Conservation (phyloP, 2,329 filamentous ascomycete genomes). For the Hypoxylon sp. region DNA sequence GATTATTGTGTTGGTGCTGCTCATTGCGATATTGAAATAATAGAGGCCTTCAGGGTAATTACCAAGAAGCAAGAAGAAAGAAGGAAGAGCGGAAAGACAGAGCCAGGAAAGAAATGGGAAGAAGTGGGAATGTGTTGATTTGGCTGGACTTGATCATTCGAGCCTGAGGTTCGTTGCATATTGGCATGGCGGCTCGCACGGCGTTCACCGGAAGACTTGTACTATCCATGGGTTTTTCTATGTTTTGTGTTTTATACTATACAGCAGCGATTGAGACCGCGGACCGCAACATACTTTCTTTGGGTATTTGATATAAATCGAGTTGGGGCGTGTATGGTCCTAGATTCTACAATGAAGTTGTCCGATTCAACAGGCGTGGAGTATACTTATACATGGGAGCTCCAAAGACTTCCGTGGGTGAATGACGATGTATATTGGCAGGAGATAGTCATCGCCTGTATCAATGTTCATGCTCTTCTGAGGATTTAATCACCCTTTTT, state of each 20-base stretch:
- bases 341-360: conserved; percentile 8
- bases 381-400: background rate
- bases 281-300: conserved; percentile 25
- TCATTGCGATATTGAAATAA: conserved; percentile 89
- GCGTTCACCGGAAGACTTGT: conserved; percentile 46
- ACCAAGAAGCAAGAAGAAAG: background rate
- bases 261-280: conserved; percentile 23
- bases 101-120: background rate
- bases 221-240: conserved; percentile 33
- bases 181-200: conserved; percentile 48
- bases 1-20: conserved; percentile 84
- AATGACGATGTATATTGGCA: background rate
- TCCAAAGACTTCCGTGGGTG: background rate
- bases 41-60: conserved; percentile 58
- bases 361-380: background rate
- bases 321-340: conserved; percentile 15
- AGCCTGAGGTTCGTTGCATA: conserved; percentile 33
- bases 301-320: conserved; percentile 33
- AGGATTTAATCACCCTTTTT: conserved; percentile 18
- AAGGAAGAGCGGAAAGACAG: conserved; percentile 1
- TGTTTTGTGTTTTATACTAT: conserved; percentile 29
- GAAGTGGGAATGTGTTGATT: conserved; percentile 7
- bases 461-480: background rate
- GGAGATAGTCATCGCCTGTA: background rate
- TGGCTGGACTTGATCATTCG: conserved; percentile 19